These are phyloP conservation scores for Hypoxylon sp. DNA, from an alignment of 2,329 filamentous ascomycete genomes.

Conservation along the genomic window DNA sequence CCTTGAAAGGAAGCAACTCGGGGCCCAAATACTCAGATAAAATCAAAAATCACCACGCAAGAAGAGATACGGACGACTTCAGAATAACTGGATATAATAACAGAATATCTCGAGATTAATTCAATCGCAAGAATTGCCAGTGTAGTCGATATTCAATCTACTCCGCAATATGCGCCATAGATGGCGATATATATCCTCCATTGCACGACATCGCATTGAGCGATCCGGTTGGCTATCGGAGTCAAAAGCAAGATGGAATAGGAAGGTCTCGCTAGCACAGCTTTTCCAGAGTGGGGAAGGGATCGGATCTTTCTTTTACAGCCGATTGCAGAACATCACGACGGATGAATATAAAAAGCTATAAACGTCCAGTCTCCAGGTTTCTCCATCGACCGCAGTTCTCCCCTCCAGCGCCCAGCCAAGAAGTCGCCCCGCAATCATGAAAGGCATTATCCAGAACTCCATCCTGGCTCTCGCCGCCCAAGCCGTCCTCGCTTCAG, in stretches of 20 bases:
- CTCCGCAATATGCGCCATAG: slow-evolving; percentile 27
- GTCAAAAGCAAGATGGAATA: slow-evolving; percentile 38
- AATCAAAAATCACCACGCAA: neutral
- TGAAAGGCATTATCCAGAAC: slow-evolving; percentile 33
- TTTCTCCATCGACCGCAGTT: neutral
- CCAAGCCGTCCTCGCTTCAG: slow-evolving; percentile 34
- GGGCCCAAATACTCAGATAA: neutral
- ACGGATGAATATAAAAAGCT: slow-evolving; percentile 33
- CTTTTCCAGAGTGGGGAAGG: slow-evolving; percentile 32
- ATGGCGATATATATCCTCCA: slow-evolving; percentile 42
- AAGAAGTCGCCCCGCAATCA: slow-evolving; percentile 5
- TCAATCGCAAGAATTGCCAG: neutral
- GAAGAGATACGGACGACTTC: too few species aligned
- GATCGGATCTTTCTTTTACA: slow-evolving; percentile 46
- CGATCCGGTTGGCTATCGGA: slow-evolving; percentile 39
- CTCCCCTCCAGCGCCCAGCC: neutral
- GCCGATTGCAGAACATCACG: slow-evolving; percentile 24
- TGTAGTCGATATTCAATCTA: slow-evolving; percentile 8
- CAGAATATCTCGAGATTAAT: neutral
- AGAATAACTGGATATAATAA: neutral
- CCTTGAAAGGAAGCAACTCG: neutral
- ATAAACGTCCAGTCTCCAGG: slow-evolving; percentile 1
- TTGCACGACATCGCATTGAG: slow-evolving; percentile 39
- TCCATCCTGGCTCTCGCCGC: slow-evolving; percentile 34
- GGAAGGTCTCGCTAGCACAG: slow-evolving; percentile 37